Evolutionary conservation across 148 eudicot species (phyloP), one percentile per base, ranked within the genome.

Genomic region (Rhododendron simsii): DNA sequence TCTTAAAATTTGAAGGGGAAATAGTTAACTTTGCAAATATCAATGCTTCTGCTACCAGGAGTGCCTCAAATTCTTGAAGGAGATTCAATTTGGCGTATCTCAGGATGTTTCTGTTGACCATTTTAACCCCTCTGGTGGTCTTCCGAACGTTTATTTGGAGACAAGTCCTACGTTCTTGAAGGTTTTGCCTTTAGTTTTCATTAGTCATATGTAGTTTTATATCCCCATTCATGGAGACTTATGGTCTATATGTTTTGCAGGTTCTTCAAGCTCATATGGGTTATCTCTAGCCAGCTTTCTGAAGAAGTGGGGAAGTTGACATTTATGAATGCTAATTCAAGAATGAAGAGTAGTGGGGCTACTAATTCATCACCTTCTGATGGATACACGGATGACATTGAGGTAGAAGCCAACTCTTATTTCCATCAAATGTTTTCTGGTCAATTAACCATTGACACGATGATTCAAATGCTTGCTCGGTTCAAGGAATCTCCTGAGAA

Each of bases 351-450:
- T 92, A 92, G 88, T 81, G 93, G 91, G 33, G 89, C 88, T 85
- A 81, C 82, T 80, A 95, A 93, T 84, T 88, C 93, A 37, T 81
- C 92, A 16, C 87, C 91, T 21, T 75, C 94, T 78, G 92, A 89
- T 87, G 90, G 88, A 78, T 90, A 90, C 89, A 89, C 90, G 35
- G 98, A 93, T 41, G 99, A 93, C 82, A 90, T 94, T 63, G 99
- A 97, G 90, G 81, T 89, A 55, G 99, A 95, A 91, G 94, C 98
- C 74, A 97, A 95, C 90, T 91, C 92, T 44, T 94, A 94, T 84
- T 95, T 95, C 90, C 96, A 94, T 85, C 90, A 91, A 90, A 94
- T 97, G 98, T 97, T 97, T 92, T 91, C 98, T 85, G 96, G 91
- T 81, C 88, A 93, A 79, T 84, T 94, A 88, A 59, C 95, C 45